Conservation (phyloP, 345 rosid species). For the Syzygium aqueum region DNA sequence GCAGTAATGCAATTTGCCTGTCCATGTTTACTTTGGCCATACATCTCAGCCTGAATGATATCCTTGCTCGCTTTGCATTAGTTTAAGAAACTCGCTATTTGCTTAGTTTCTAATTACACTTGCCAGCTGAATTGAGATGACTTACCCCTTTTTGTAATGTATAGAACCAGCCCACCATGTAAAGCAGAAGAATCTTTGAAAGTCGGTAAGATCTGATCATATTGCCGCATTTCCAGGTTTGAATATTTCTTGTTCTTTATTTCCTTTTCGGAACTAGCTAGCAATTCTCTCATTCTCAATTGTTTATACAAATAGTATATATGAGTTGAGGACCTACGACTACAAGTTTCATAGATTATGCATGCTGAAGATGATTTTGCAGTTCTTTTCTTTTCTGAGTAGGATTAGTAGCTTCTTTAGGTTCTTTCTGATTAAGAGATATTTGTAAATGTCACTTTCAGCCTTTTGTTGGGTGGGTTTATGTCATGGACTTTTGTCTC, state of each 20-base stretch:
- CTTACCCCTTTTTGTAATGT: not conserved
- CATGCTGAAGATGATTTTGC: not conserved
- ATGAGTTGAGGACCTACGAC: not conserved
- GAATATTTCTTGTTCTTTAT: not conserved
- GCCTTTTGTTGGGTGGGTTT: not conserved
- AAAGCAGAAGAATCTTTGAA: not conserved
- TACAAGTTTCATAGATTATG: not conserved
- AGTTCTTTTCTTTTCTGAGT: not conserved
- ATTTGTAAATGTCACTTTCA: not conserved
- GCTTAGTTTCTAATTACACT: not conserved
- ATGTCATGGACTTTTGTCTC: not conserved
- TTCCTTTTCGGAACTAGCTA: not conserved
- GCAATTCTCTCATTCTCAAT: not conserved
- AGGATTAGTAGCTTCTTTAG: not conserved
- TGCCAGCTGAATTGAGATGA: not conserved
- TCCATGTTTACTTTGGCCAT: not conserved
- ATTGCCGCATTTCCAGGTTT: not conserved
- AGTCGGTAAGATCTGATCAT: not conserved
- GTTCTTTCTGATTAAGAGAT: not conserved
- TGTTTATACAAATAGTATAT: not conserved
- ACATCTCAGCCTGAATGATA: not conserved
- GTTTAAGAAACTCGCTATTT: not conserved
- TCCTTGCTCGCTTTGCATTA: not conserved
- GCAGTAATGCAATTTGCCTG: not conserved
- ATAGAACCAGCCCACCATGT: not conserved